A percentile compares a stretch with the other conserved stretches of the same genome.
Evolutionary conservation across 139 green algal species (phyloP).

Genomic region (Haematococcus sp.): DNA sequence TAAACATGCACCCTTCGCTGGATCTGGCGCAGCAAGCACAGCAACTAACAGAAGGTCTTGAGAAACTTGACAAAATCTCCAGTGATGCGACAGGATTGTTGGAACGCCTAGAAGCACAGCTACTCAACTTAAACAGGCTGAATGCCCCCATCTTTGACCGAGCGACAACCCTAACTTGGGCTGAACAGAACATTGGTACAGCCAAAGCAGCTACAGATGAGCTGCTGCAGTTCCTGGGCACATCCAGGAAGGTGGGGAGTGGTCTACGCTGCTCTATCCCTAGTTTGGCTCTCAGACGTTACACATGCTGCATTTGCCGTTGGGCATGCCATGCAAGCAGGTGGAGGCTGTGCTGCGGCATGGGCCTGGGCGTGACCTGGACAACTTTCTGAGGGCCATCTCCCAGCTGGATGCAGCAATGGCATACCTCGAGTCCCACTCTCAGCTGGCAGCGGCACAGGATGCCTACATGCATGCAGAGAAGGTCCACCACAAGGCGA

Average conservation of each 20-base stretch:
- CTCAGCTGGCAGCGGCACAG: background rate
- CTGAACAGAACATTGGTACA: conserved; percentile 36
- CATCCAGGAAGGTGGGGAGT: conserved; percentile 18
- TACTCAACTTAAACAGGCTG: conserved; percentile 1
- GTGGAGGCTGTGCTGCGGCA: conserved; percentile 22
- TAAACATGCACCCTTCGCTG: no score
- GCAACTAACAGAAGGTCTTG: background rate
- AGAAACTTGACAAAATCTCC: background rate
- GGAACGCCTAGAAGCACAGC: conserved; percentile 1
- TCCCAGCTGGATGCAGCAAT: conserved; percentile 8
- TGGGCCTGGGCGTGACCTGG: conserved; percentile 13
- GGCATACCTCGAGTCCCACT: conserved; percentile 2
- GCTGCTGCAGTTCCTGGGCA: conserved; percentile 37
- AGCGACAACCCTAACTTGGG: conserved; percentile 32
- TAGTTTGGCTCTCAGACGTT: no score
- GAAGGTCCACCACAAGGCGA: conserved; percentile 8
- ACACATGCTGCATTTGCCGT: no score
- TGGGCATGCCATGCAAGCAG: conserved; percentile 11
- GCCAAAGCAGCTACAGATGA: conserved; percentile 30
- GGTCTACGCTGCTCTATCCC: no score
- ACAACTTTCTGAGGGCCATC: background rate
- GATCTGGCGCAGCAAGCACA: background rate
- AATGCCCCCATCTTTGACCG: conserved; percentile 40
- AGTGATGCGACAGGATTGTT: conserved; percentile 16
- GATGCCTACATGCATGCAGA: conserved; percentile 2